Conservation (phyloP, 805 yeast genomes). For the Diddensiella caesifluorescens region DNA sequence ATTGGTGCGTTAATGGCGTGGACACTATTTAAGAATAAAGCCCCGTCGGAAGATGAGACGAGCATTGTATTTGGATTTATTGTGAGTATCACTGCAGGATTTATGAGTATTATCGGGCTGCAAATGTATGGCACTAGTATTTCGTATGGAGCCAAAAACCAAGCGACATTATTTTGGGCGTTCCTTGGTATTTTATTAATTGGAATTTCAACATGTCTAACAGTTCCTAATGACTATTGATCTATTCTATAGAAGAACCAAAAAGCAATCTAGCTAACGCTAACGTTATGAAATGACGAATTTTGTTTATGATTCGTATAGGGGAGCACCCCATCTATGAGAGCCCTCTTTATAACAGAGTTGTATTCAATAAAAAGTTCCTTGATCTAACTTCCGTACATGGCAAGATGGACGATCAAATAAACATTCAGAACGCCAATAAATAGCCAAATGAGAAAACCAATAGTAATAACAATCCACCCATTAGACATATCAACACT, state of each 20-base stretch:
- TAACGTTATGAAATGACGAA: background rate
- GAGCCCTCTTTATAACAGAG: no score
- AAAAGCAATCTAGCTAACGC: no score
- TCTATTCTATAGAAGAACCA: no score
- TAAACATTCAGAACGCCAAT: constrained; percentile 69
- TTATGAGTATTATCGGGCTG: constrained; percentile 70
- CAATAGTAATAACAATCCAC: constrained; percentile 49
- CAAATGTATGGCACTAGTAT: constrained; percentile 85
- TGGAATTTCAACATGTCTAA: constrained; percentile 40
- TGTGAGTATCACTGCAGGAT: constrained; percentile 76
- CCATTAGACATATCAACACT: constrained; percentile 41
- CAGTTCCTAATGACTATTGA: background rate
- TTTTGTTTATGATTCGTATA: no score
- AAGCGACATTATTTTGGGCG: constrained; percentile 53
- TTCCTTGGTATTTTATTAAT: constrained; percentile 55
- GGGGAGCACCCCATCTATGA: no score
- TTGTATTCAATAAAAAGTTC: no score
- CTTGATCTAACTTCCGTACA: constrained; percentile 19
- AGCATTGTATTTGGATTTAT: constrained; percentile 52
- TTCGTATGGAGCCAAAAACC: constrained; percentile 69
- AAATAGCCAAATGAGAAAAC: constrained; percentile 61
- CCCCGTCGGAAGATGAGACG: constrained; percentile 31
- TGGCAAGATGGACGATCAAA: constrained; percentile 44
- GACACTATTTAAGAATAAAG: constrained; percentile 39
- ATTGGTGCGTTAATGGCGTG: constrained; percentile 77